Percentiles rank a stretch among this genome's conserved stretches.
phyloP scores from a whole-genome alignment of 1,139 yeast species.

The Protomyces pachydermus region DNA sequence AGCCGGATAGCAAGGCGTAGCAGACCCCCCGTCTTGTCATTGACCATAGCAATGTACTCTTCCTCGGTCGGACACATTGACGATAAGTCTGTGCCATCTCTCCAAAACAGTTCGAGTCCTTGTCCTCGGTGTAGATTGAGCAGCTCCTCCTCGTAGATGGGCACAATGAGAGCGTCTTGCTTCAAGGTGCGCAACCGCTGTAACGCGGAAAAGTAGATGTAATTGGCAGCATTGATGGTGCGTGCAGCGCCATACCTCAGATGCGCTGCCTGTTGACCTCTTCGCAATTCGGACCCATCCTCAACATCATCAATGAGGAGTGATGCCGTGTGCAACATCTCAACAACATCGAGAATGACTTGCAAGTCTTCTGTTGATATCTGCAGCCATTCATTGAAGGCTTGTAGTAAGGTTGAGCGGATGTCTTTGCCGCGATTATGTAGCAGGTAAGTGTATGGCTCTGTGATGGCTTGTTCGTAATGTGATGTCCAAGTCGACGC shows the following conservation, averaged over 20 bases:
- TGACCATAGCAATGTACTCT: constrained; percentile 74
- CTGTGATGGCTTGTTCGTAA: constrained; percentile 37
- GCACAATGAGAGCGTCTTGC: constrained; percentile 2
- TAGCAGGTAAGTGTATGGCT: constrained; percentile 52
- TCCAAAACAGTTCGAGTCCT: constrained; percentile 82
- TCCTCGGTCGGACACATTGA: constrained; percentile 56
- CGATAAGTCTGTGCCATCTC: constrained; percentile 46
- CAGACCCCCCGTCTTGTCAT: constrained; percentile 83
- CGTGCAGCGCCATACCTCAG: constrained; percentile 66
- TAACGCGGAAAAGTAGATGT: constrained; percentile 71
- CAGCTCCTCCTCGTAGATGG: constrained; percentile 54
- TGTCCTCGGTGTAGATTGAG: constrained; percentile 80
- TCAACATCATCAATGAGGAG: constrained; percentile 80
- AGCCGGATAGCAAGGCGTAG: constrained; percentile 67
- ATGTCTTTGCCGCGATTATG: constrained; percentile 55
- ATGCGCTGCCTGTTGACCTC: constrained; percentile 79
- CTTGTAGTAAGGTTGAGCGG: constrained; percentile 47
- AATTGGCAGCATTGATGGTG: constrained; percentile 76
- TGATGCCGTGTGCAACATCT: constrained; percentile 61
- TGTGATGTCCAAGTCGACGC: constrained; percentile 4
- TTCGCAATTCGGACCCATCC: constrained; percentile 61
- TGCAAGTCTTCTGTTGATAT: constrained; percentile 42
- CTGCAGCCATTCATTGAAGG: constrained; percentile 49
- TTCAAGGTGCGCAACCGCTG: constrained; percentile 37
- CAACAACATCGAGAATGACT: constrained; percentile 47